phyloP scores from a whole-genome alignment of 495 filamentous ascomycete genomes.

The Aspergillus affinis region DNA sequence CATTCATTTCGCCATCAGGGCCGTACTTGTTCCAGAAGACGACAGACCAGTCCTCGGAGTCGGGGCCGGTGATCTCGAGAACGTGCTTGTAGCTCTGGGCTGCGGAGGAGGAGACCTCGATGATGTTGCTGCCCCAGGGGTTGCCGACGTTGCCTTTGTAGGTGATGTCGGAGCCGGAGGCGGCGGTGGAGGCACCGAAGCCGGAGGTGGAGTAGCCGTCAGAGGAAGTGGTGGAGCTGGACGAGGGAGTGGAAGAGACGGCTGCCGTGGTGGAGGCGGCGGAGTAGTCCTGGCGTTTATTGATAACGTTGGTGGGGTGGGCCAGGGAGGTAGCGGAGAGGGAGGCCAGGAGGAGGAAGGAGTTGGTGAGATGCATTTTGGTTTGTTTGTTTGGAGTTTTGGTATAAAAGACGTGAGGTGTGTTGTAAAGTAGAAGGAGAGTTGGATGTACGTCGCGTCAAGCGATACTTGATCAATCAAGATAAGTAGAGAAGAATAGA shows the following conservation, averaged over 20 bases:
- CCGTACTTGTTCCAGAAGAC: conserved; percentile 55
- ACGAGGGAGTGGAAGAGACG: neutral
- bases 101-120: conserved; percentile 33
- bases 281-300: neutral
- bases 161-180: conserved; percentile 28
- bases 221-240: conserved; percentile 21
- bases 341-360: neutral
- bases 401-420: neutral
- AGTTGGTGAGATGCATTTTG: neutral
- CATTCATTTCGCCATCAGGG: conserved; percentile 32
- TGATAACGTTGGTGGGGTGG: neutral
- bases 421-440: neutral
- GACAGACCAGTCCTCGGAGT: conserved; percentile 40
- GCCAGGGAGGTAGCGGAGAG: neutral
- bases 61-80: conserved; percentile 41
- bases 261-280: neutral
- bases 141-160: conserved; percentile 48
- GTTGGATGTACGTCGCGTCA: neutral
- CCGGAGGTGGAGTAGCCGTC: conserved; percentile 27
- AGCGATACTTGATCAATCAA: neutral
- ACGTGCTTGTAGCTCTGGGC: conserved; percentile 45
- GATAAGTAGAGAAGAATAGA: neutral
- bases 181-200: conserved; percentile 34
- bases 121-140: conserved; percentile 54
- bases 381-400: neutral